Evolutionary conservation across 306 rosid species (phyloP), one percentile per base, ranked within the genome.

Genomic region (Hippophae gyantsensis): DNA sequence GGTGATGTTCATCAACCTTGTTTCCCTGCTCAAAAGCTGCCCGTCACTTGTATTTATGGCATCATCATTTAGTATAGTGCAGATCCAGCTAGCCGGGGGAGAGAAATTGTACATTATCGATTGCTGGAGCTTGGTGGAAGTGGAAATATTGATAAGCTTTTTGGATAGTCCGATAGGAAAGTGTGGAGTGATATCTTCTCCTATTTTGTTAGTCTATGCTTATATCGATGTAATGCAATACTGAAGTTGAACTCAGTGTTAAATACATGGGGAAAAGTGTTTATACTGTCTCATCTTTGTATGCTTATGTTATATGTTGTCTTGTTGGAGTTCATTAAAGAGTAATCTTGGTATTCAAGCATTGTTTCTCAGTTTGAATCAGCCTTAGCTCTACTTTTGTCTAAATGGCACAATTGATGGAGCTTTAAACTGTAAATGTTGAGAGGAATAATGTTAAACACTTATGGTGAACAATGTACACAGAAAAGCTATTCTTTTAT

Each of bases 151-250:
- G 51, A 48, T 32, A 75, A 79, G 72, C 14, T 4, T 54, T 76
- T 87, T 90, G 87, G 64, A 75, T 82, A 86, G 78, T 64, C 61
- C 54, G 53, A 65, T 75, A 69, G 82, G 68, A 48, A 62, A 42
- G 48, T 60, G 26, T 76, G 25, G 67, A 70, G 82, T 72, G 79
- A 79, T 64, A 67, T 81, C 58, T 44, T 56, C 62, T 48, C 49
- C 57, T 41, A 32, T 32, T 32, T 32, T 32, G 18, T 74, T 63
- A 75, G 86, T 69, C 59, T 55, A 53, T 52, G 65, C 79, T 80
- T 78, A 85, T 73, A 44, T 63, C 57, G 45, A 49, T 69, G 71
- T 70, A 73, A 57, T 63, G 64, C 60, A 65, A 54, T 58, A 69
- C 43, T 27, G 38, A 5, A 53, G 49, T 72, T 60, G 68, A 64